These are phyloP conservation scores for Trypanosoma vivax DNA, from an alignment of 208 protist species.

Conservation along the genomic window DNA sequence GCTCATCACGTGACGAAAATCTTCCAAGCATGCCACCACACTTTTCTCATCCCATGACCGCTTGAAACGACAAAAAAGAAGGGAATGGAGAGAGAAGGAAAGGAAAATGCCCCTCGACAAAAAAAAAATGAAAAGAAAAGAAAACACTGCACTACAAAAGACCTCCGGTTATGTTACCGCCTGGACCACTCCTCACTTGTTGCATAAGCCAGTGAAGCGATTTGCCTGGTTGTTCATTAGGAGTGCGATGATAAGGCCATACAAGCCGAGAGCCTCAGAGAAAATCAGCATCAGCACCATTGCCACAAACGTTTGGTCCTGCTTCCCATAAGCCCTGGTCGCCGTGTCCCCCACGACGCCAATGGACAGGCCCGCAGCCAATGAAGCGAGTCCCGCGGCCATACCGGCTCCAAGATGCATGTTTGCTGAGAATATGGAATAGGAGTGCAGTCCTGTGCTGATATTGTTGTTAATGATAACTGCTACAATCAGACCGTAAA, in stretches of 20 bases:
- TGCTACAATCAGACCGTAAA: conserved; percentile 99
- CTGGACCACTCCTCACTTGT: conserved; percentile 8
- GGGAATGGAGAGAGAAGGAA: not conserved
- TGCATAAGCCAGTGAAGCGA: conserved; percentile 67
- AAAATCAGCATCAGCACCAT: conserved; percentile 99
- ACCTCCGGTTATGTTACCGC: not conserved
- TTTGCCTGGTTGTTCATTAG: conserved; percentile 90
- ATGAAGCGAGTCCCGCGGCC: conserved; percentile 90
- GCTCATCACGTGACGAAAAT: no score
- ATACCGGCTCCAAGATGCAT: conserved; percentile 96
- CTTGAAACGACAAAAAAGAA: no score
- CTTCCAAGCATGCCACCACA: no score
- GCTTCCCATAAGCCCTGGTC: conserved; percentile 85
- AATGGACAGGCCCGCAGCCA: conserved; percentile 98
- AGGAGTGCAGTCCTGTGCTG: conserved; percentile 59
- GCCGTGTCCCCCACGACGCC: conserved; percentile 98
- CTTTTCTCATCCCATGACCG: no score
- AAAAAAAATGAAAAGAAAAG: conserved; percentile 6
- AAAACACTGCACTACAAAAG: not conserved
- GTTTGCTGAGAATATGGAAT: conserved; percentile 86
- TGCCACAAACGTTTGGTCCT: conserved; percentile 98
- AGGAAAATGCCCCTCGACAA: conserved; percentile 1
- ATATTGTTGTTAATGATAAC: conserved; percentile 97
- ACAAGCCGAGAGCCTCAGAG: conserved; percentile 97
- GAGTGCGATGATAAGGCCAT: conserved; percentile 99